Percentiles rank a stretch among this genome's conserved stretches.
These are phyloP conservation scores for Aureobasidium sp. DNA, from an alignment of 2,329 filamentous ascomycete species.

Conservation along the genomic window DNA sequence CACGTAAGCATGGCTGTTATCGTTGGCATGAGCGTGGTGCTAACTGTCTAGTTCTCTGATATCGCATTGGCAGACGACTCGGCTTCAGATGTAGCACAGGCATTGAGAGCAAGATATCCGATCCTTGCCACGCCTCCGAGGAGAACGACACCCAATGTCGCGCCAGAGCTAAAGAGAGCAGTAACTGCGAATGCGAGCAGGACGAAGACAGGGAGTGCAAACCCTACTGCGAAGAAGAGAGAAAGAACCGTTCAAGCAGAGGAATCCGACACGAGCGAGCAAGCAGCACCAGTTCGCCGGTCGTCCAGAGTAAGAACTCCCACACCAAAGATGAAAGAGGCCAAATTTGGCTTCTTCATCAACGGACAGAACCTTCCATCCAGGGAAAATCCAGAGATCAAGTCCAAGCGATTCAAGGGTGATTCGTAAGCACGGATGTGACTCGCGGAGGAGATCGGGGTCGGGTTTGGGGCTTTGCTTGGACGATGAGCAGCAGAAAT, in stretches of 20 bases:
- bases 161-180: neutral
- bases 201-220: neutral
- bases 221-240: neutral
- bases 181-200: neutral
- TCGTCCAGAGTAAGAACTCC: neutral
- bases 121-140: neutral
- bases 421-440: neutral
- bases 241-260: neutral
- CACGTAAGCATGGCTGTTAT: neutral
- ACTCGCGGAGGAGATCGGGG: neutral
- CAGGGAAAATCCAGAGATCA: neutral
- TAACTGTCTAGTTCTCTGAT: slow-evolving; percentile 1
- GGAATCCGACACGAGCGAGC: neutral
- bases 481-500: neutral
- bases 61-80: neutral
- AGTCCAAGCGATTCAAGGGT: slow-evolving; percentile 5
- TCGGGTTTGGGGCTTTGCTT: neutral
- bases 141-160: neutral
- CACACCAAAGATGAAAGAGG: slow-evolving; percentile 1
- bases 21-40: neutral
- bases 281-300: neutral
- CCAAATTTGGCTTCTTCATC: neutral
- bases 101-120: neutral
- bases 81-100: neutral
- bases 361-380: neutral